These are phyloP conservation scores for Hygrophorus pudorinus DNA, from an alignment of 768 basidiomycete species.

Conservation along the genomic window DNA sequence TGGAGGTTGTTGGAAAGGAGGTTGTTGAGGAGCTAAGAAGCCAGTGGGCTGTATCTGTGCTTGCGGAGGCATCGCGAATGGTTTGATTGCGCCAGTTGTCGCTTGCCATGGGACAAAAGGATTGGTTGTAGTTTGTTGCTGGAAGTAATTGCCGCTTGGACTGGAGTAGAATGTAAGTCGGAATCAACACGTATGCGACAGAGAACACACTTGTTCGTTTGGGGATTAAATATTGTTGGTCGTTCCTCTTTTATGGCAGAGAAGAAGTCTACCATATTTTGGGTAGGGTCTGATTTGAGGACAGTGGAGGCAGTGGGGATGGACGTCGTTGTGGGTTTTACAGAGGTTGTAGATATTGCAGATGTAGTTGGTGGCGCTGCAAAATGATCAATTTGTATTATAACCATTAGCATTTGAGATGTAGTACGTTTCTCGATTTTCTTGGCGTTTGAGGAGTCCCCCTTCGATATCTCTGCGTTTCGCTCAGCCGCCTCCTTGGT, in stretches of 20 bases:
- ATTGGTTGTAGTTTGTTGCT: slow-evolving; percentile 54
- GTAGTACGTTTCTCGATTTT: slow-evolving; percentile 23
- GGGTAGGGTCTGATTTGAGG: slow-evolving; percentile 13
- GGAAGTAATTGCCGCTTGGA: slow-evolving; percentile 39
- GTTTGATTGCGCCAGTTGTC: slow-evolving; percentile 40
- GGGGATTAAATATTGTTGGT: slow-evolving; percentile 59
- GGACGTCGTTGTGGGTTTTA: slow-evolving; percentile 12
- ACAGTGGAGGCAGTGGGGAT: slow-evolving; percentile 4
- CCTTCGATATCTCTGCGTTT: slow-evolving; percentile 13
- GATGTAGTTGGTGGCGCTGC: background rate
- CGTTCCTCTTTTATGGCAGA: slow-evolving; percentile 76
- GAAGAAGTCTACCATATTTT: slow-evolving; percentile 81
- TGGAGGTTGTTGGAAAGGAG: slow-evolving; percentile 26
- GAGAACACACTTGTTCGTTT: slow-evolving; percentile 40
- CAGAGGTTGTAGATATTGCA: no score
- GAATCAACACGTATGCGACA: background rate
- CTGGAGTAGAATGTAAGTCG: slow-evolving; percentile 19
- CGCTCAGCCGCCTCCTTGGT: slow-evolving; percentile 61
- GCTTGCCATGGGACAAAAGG: slow-evolving; percentile 65
- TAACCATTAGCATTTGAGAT: background rate
- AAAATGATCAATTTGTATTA: background rate
- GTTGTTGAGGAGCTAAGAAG: slow-evolving; percentile 41
- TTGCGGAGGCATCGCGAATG: slow-evolving; percentile 31
- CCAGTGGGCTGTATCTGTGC: slow-evolving; percentile 49
- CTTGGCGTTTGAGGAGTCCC: slow-evolving; percentile 11